Base-by-base conservation (phyloP, 768 basidiomycete species). In the Cystofilobasidium bisporidii region DNA sequence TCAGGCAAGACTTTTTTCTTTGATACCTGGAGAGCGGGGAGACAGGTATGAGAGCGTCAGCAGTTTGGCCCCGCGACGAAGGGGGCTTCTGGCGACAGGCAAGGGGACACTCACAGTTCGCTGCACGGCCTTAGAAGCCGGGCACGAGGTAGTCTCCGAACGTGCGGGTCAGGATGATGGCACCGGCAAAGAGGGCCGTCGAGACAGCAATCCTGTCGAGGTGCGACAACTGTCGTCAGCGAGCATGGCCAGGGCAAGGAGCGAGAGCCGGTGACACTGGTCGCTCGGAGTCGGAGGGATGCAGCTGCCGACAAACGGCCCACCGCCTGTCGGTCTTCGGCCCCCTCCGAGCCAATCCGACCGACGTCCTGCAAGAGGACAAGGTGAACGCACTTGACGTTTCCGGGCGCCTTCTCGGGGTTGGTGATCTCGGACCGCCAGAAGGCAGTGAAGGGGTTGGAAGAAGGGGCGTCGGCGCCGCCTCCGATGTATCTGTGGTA, bases 61-160 rank as follows among this genome's bases (percentile, higher is more conserved):
- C 15, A 17, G 12, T 2, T 1, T 5, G 26, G 14, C 2, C 53
- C 3, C 12, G 3, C 17, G 28, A 14, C 9, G 28, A 50, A 11
- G 36, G 36, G 12, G 36, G 36, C 36, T 6, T 12, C 36, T 12
- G 36, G 22, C 2, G n/a, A 24, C 26, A 28, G 8, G 28, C 8
- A 56, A 8, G 17, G 9, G 17, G 28, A 56, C 28, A 30, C 53
- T 28, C 30, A 56, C 53, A 56, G 53, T 56, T 56, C n/a, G 6
- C 11, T 18, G 10, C 32, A 30, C 38, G 28, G 9, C 38, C 26
- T 64, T 38, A 64, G 67, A 68, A 68, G 55, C 38, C 48, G 20
- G 67, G 67, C 15, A 68, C 61, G 55, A 68, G 40, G 62, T 56
- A 56, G 30, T 68, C 67, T 56, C 67, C 67, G 24, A 68, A 68